Evolutionary conservation across 805 yeast genomes (phyloP).

Genomic region (Sporopachydermia lactativora): DNA sequence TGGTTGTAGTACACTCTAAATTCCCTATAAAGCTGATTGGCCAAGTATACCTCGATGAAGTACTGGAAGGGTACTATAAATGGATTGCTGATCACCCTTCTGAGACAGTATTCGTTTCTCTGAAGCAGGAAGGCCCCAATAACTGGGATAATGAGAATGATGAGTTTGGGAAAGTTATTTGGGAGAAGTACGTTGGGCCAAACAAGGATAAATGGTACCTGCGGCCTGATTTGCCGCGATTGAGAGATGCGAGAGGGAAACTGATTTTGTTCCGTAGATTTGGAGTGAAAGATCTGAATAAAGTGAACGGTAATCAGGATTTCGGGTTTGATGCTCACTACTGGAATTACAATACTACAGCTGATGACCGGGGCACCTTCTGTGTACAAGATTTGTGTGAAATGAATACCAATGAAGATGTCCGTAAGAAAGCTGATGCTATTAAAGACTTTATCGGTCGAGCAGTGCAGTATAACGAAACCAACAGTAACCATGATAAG

Average conservation of each 20-base stretch:
- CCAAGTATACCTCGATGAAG: conserved; percentile 36
- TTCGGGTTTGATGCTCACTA: conserved; percentile 56
- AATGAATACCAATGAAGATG: conserved; percentile 34
- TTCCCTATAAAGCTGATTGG: conserved; percentile 56
- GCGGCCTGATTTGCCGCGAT: conserved; percentile 36
- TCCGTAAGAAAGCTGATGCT: conserved; percentile 40
- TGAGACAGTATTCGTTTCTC: conserved; percentile 51
- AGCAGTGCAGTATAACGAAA: conserved; percentile 35
- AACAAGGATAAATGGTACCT: conserved; percentile 47
- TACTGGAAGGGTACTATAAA: conserved; percentile 41
- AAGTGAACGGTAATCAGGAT: conserved; percentile 16
- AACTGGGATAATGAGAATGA: conserved; percentile 48
- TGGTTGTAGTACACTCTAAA: conserved; percentile 61
- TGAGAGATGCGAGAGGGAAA: conserved; percentile 56
- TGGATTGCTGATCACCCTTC: conserved; percentile 38
- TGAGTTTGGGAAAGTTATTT: conserved; percentile 49
- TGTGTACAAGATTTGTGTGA: conserved; percentile 70
- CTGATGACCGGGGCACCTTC: conserved; percentile 47
- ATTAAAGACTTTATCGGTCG: conserved; percentile 40
- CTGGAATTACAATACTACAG: conserved; percentile 54
- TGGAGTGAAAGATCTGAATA: conserved; percentile 38
- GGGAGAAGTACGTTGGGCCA: conserved; percentile 39
- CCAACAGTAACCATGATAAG: conserved; percentile 26
- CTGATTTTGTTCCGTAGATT: conserved; percentile 54
- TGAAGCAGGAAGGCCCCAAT: conserved; percentile 63